Conservation (phyloP, 805 yeast species). For the Candida quercuum region DNA sequence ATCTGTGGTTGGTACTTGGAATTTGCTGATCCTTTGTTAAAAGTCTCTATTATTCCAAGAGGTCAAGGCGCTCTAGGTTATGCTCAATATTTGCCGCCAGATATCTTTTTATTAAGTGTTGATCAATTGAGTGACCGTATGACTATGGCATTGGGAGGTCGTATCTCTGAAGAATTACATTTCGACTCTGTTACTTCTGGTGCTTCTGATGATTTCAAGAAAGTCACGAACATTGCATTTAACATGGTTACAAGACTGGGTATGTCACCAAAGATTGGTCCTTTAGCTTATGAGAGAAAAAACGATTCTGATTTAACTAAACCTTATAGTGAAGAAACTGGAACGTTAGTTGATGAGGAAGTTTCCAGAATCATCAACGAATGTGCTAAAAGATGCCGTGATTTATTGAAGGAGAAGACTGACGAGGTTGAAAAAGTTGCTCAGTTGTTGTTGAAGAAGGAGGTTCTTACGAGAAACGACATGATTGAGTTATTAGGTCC, state of each 20-base stretch:
- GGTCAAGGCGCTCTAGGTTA: conserved; percentile 97
- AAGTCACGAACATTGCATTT: conserved; percentile 89
- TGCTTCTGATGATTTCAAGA: conserved; percentile 93
- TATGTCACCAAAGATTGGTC: conserved; percentile 85
- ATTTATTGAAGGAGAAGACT: conserved; percentile 63
- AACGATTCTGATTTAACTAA: conserved; percentile 67
- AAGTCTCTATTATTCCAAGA: conserved; percentile 94
- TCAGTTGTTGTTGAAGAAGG: conserved; percentile 77
- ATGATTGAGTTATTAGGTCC: conserved; percentile 86
- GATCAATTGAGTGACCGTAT: conserved; percentile 82
- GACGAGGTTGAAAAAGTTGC: conserved; percentile 82
- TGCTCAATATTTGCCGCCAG: conserved; percentile 96
- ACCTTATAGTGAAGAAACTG: conserved; percentile 88
- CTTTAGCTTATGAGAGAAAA: conserved; percentile 61
- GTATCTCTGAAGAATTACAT: conserved; percentile 93
- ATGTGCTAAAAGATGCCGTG: conserved; percentile 66
- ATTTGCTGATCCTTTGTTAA: conserved; percentile 87
- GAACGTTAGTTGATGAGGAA: conserved; percentile 74
- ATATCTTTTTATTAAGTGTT: conserved; percentile 70
- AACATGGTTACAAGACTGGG: conserved; percentile 91
- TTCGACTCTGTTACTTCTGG: conserved; percentile 93
- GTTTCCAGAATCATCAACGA: conserved; percentile 72
- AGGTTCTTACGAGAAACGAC: conserved; percentile 89
- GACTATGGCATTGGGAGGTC: conserved; percentile 96
- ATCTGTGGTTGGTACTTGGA: conserved; percentile 95